These are phyloP conservation scores for Eragrostis curvula DNA, from an alignment of 176 grass and related monocot species.

Conservation along the genomic window DNA sequence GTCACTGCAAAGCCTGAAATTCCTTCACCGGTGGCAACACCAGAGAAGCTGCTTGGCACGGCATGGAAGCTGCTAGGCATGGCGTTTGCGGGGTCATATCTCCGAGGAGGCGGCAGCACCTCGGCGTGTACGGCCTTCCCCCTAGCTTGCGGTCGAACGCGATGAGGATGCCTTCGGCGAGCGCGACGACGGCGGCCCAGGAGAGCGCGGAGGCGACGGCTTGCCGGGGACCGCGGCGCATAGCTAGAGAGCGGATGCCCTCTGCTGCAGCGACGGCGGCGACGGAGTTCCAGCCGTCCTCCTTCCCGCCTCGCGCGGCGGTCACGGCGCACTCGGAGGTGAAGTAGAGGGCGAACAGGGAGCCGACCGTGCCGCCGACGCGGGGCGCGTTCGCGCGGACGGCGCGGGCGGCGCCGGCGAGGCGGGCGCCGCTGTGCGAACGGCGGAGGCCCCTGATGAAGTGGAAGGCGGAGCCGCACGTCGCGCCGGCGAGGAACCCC, in stretches of 20 bases:
- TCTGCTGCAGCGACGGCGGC: conserved; percentile 41
- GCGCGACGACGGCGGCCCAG: conserved; percentile 37
- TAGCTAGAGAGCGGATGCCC: conserved; percentile 33
- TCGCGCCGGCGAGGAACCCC: conserved; percentile 47
- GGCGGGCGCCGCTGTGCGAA: conserved; percentile 53
- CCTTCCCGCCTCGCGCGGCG: conserved; percentile 49
- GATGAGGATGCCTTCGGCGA: conserved; percentile 22
- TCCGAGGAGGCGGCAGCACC: no score
- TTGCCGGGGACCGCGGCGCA: conserved; percentile 39
- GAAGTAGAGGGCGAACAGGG: conserved; percentile 52
- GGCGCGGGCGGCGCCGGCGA: conserved; percentile 46
- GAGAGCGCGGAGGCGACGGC: conserved; percentile 42
- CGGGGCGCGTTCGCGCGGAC: conserved; percentile 59
- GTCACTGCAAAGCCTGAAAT: no score
- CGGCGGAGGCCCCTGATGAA: conserved; percentile 54
- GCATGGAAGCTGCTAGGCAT: no score
- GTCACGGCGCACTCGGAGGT: conserved; percentile 58
- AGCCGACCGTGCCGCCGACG: conserved; percentile 48
- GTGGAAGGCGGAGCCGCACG: conserved; percentile 49
- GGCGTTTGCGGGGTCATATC: no score
- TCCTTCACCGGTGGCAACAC: no score
- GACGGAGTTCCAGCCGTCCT: conserved; percentile 64
- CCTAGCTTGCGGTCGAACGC: background rate
- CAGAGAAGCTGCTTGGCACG: no score
- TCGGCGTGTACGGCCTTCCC: no score